Conservation (phyloP, 257 asterid genomes). For the Anisodus acutangulus region DNA sequence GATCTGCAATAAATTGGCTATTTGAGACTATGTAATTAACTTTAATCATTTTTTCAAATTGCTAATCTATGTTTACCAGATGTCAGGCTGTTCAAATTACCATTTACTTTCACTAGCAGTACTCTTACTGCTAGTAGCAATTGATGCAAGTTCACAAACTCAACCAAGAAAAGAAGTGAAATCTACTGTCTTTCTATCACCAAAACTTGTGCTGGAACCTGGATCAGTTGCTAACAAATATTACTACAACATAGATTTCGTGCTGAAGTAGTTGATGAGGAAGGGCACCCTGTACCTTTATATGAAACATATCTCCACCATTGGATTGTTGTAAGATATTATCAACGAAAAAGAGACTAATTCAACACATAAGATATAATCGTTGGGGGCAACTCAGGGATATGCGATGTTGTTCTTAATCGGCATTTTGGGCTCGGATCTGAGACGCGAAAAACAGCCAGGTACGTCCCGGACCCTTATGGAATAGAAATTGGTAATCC, state of each 20-base stretch:
- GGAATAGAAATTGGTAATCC: constrained; percentile 45
- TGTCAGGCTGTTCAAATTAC: constrained; percentile 20
- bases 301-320: constrained; percentile 46
- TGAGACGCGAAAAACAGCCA: constrained; percentile 40
- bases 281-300: constrained; percentile 41
- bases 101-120: constrained; percentile 26
- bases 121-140: background rate
- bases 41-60: too few relatives aligned
- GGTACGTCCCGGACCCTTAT: constrained; percentile 45
- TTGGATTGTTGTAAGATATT: constrained; percentile 40
- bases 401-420: constrained; percentile 28
- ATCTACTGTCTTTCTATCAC: constrained; percentile 38
- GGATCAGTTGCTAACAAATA: constrained; percentile 38
- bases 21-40: too few relatives aligned
- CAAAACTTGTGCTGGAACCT: constrained; percentile 40
- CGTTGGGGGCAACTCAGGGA: constrained; percentile 29
- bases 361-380: constrained; percentile 12
- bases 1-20: too few relatives aligned
- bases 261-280: constrained; percentile 45
- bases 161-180: constrained; percentile 22
- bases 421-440: constrained; percentile 47
- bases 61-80: background rate
- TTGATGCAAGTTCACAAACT: constrained; percentile 24
- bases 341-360: constrained; percentile 25
- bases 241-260: constrained; percentile 35